phyloP scores from a whole-genome alignment of 768 basidiomycete species.

The Auriscalpium orientale region DNA sequence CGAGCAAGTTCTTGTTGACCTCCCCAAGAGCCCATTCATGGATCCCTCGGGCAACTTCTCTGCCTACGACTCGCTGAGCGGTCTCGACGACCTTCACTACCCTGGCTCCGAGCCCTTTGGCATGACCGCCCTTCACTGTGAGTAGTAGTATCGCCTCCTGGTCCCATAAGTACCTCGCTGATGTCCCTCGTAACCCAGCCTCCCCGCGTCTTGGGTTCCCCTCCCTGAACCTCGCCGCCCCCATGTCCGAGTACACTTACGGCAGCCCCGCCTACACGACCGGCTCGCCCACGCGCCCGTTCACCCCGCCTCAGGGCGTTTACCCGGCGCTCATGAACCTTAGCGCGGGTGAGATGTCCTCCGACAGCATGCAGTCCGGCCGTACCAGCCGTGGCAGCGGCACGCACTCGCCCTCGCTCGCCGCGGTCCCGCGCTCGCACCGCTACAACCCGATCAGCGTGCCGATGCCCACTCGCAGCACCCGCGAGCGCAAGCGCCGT shows the following conservation, averaged over 20 bases:
- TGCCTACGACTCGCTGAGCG: conserved; percentile 37
- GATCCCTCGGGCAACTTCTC: conserved; percentile 31
- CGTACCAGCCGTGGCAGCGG: conserved; percentile 63
- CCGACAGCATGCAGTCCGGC: conserved; percentile 61
- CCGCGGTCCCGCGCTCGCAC: conserved; percentile 65
- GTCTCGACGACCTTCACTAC: conserved; percentile 61
- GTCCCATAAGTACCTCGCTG: background rate
- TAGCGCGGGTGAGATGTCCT: conserved; percentile 63
- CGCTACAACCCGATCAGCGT: conserved; percentile 66
- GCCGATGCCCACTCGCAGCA: conserved; percentile 41
- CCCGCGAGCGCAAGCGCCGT: conserved; percentile 37
- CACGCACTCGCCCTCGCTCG: conserved; percentile 45
- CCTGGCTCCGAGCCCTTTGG: conserved; percentile 53
- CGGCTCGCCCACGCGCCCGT: conserved; percentile 49
- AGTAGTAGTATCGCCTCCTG: conserved; percentile 34
- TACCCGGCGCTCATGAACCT: conserved; percentile 68
- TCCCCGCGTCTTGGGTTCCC: conserved; percentile 61
- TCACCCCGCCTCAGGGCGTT: conserved; percentile 62
- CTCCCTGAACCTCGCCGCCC: conserved; percentile 47
- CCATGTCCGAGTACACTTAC: conserved; percentile 55
- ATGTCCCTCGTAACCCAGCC: conserved; percentile 13
- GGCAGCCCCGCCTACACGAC: conserved; percentile 49
- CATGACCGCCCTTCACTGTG: conserved; percentile 53
- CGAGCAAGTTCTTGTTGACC: conserved; percentile 36
- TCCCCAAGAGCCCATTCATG: conserved; percentile 45